These are phyloP conservation scores for Purpureocillium takamizusanense DNA, from an alignment of 2,329 filamentous ascomycete species.

Conservation along the genomic window DNA sequence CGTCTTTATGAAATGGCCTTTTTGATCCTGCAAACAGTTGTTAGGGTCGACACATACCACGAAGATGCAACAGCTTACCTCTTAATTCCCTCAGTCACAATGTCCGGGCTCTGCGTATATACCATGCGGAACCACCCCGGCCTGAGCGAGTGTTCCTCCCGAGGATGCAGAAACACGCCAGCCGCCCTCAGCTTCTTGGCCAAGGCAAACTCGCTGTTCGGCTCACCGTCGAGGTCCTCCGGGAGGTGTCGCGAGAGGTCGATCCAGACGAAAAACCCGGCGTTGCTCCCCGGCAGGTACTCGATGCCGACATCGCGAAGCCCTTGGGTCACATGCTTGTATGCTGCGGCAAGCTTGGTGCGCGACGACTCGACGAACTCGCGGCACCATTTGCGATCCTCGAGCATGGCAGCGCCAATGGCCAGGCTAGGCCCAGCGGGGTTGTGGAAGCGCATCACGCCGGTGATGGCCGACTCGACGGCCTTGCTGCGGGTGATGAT, in stretches of 20 bases:
- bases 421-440: slow-evolving; percentile 33
- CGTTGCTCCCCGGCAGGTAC: slow-evolving; percentile 38
- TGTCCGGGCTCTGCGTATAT: slow-evolving; percentile 30
- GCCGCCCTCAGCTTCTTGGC: slow-evolving; percentile 31
- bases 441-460: slow-evolving; percentile 36
- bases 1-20: slow-evolving; percentile 3
- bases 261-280: slow-evolving; percentile 48
- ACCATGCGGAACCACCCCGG: slow-evolving; percentile 46
- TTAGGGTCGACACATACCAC: no score
- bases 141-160: slow-evolving; percentile 33
- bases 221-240: slow-evolving; percentile 14
- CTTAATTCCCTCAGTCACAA: slow-evolving; percentile 25
- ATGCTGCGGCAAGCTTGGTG: slow-evolving; percentile 26
- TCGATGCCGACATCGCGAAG: slow-evolving; percentile 31
- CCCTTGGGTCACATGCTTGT: slow-evolving; percentile 25
- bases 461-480: slow-evolving; percentile 24
- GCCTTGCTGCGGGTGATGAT: slow-evolving; percentile 29
- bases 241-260: slow-evolving; percentile 37
- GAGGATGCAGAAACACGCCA: slow-evolving; percentile 41
- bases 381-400: slow-evolving; percentile 34
- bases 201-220: slow-evolving; percentile 32
- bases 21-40: slow-evolving; percentile 2
- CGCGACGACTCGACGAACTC: slow-evolving; percentile 32
- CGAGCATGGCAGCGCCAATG: slow-evolving; percentile 34
- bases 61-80: slow-evolving; percentile 13